These are phyloP conservation scores for Lasiosphaeria miniovina DNA, from an alignment of 495 filamentous ascomycete species.

Conservation along the genomic window DNA sequence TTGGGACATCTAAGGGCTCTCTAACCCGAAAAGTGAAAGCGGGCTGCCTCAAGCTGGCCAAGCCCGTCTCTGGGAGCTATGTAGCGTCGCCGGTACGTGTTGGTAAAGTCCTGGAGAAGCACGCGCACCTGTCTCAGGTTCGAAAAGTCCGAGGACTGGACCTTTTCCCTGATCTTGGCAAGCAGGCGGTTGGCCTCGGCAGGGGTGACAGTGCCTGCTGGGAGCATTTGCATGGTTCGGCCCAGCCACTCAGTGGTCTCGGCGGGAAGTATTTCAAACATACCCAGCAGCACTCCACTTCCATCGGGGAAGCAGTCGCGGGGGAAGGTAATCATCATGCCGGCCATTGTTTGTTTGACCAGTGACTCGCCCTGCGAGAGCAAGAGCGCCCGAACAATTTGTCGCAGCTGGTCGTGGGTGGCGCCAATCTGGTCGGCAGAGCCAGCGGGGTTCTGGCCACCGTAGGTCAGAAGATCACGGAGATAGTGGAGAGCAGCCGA, in stretches of 20 bases:
- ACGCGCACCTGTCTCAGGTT: slow-evolving; percentile 71
- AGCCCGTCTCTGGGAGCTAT: slow-evolving; percentile 91
- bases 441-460: slow-evolving; percentile 68
- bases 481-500: slow-evolving; percentile 90
- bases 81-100: slow-evolving; percentile 86
- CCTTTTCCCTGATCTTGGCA: slow-evolving; percentile 60
- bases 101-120: slow-evolving; percentile 94
- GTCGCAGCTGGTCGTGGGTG: slow-evolving; percentile 55
- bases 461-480: slow-evolving; percentile 88
- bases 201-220: slow-evolving; percentile 69
- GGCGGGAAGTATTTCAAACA: slow-evolving; percentile 83
- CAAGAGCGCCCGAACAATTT: slow-evolving; percentile 69
- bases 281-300: slow-evolving; percentile 79
- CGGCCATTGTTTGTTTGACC: slow-evolving; percentile 80
- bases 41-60: slow-evolving; percentile 75
- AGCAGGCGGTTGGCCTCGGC: slow-evolving; percentile 61
- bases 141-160: slow-evolving; percentile 61
- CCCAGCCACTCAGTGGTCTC: slow-evolving; percentile 77
- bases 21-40: slow-evolving; percentile 77
- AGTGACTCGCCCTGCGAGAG: slow-evolving; percentile 70
- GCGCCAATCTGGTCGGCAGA: slow-evolving; percentile 60
- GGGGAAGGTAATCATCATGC: slow-evolving; percentile 99
- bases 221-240: slow-evolving; percentile 76
- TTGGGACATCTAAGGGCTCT: not conserved
- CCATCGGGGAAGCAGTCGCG: slow-evolving; percentile 92